Conservation (phyloP, 1,139 yeast genomes). For the Hemisphaericaspora xylofermentans region DNA sequence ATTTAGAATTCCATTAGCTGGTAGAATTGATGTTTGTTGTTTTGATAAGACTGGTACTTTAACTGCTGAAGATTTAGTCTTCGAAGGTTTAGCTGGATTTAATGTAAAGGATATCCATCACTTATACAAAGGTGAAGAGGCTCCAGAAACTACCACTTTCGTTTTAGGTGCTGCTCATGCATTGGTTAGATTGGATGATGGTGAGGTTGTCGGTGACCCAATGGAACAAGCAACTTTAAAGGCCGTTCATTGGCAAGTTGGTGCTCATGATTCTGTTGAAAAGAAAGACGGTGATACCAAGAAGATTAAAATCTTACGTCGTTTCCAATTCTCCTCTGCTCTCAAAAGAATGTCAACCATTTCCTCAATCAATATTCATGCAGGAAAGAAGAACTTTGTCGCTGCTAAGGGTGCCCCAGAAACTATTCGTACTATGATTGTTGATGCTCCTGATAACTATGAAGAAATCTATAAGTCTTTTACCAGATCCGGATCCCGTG, state of each 20-base stretch:
- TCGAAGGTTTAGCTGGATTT: slow-evolving; percentile 94
- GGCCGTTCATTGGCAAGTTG: slow-evolving; percentile 85
- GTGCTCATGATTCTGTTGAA: slow-evolving; percentile 65
- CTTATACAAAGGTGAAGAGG: slow-evolving; percentile 54
- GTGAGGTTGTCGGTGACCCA: slow-evolving; percentile 98
- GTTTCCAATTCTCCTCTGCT: slow-evolving; percentile 96
- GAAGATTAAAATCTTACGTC: slow-evolving; percentile 73
- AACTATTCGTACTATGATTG: slow-evolving; percentile 78
- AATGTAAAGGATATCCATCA: slow-evolving; percentile 53
- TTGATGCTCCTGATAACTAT: slow-evolving; percentile 70
- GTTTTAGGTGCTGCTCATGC: slow-evolving; percentile 97
- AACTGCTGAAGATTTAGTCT: slow-evolving; percentile 94
- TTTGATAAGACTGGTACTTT: slow-evolving; percentile 98
- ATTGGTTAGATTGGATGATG: slow-evolving; percentile 87
- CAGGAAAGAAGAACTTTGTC: slow-evolving; percentile 63
- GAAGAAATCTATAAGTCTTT: slow-evolving; percentile 87
- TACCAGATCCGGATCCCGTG: slow-evolving; percentile 96
- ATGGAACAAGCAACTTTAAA: slow-evolving; percentile 96
- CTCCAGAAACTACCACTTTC: slow-evolving; percentile 65
- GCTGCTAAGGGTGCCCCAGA: slow-evolving; percentile 99
- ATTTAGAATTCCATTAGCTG: slow-evolving; percentile 95
- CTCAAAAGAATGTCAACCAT: slow-evolving; percentile 92
- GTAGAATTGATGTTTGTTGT: slow-evolving; percentile 97
- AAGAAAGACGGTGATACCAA: slow-evolving; percentile 43
- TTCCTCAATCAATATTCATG: slow-evolving; percentile 55